A percentile compares a stretch with the other conserved stretches of the same genome.
Conservation (phyloP, 2,329 filamentous ascomycete species). For the Calycina herbarum region DNA sequence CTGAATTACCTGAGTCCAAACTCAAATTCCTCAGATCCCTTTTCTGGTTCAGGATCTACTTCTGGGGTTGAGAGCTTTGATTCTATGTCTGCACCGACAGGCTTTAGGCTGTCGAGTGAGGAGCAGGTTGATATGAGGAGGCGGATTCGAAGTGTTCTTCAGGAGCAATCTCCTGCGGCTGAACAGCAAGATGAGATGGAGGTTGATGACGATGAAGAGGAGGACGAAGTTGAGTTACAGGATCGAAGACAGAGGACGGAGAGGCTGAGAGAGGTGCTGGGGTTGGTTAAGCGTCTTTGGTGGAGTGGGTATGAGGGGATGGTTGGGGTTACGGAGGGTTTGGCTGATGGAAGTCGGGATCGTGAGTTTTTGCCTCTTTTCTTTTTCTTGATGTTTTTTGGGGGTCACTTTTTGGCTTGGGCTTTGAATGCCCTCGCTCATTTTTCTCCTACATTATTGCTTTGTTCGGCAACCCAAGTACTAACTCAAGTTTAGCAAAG, state of each 20-base stretch:
- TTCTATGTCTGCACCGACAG: not conserved
- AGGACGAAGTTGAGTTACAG: conserved; percentile 31
- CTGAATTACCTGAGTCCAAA: conserved; percentile 6
- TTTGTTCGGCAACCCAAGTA: not conserved
- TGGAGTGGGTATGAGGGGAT: conserved; percentile 44
- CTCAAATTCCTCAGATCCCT: no score
- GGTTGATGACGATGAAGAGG: conserved; percentile 25
- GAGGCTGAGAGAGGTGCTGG: conserved; percentile 28
- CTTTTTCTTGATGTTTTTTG: not conserved
- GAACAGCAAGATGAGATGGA: conserved; percentile 20
- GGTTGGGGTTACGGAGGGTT: conserved; percentile 49
- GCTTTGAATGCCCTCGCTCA: not conserved
- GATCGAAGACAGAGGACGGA: conserved; percentile 34
- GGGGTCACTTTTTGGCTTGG: not conserved
- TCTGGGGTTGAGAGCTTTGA: not conserved
- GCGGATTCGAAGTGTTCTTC: conserved; percentile 27
- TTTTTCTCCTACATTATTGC: not conserved
- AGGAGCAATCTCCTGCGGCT: conserved; percentile 20
- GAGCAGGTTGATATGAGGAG: conserved; percentile 23
- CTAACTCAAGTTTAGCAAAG: conserved; percentile 43
- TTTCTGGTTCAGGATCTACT: not conserved
- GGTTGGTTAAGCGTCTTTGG: conserved; percentile 41
- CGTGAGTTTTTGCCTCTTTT: conserved; percentile 43
- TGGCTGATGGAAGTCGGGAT: conserved; percentile 57
- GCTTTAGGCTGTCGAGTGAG: conserved; percentile 14